Evolutionary conservation across 306 rosid genomes (phyloP), one percentile per base, ranked within the genome.

Genomic region (Ammopiptanthus mongolicus): DNA sequence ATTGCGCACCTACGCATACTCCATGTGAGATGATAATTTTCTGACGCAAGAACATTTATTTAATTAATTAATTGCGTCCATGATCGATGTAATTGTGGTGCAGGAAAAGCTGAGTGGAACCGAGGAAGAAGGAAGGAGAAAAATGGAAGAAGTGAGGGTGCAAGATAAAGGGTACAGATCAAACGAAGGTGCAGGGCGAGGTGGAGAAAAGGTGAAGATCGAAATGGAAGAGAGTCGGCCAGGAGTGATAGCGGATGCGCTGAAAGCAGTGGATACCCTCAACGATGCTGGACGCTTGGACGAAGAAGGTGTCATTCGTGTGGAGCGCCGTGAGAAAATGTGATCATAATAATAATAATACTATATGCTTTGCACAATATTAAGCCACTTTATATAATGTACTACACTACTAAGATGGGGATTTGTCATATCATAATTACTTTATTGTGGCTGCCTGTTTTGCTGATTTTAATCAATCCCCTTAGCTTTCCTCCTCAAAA

Each of bases 301-400:
- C 0, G 94, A 86, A 6, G 88, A 88, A 74, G 91, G 84, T 0
- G 5, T 5, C 6, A 50, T 58, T 22, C 81, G 73, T 59, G 77
- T 82, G 57, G 90, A 87, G 65, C 89, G 87, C 44, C 89, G 75
- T 13, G 89, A 82, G 41, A 87, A 87, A 52, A 89, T 81, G 87
- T 87, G 81, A 86, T 17, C 42, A 11, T 5, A 6, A 85, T 9
- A 53, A 86, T 17, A 48, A 11, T 5, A 6, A 85, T 9, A 53
- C 7, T 8, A 11, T 14, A 34, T 17, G 28, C 29, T 10, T 36
- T 63, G 48, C 23, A 14, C 34, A 12, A 15, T 17, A 62, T 61
- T 5, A 6, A 18, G 21, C 25, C 22, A 51, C 28, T 17, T 51
- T 7, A 17, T 51, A 6, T 18, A 17, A 2, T 50, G 10, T 15